These are phyloP conservation scores for Brettanomyces naardenensis DNA, from an alignment of 805 yeast species.

Conservation along the genomic window DNA sequence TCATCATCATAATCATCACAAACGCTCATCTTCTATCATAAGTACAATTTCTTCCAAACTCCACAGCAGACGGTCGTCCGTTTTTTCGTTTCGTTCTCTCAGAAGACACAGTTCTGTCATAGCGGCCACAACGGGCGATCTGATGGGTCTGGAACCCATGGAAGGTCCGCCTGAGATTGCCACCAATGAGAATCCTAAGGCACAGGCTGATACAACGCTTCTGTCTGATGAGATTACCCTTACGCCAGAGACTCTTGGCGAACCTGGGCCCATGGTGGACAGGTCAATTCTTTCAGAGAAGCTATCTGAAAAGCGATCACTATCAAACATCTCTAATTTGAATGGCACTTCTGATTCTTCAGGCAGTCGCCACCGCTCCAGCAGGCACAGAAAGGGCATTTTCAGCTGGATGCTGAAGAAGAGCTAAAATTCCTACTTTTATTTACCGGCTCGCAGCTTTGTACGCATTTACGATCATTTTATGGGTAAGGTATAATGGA, in stretches of 20 bases:
- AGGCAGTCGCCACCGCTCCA: too few relatives aligned
- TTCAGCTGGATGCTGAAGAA: constrained; percentile 8
- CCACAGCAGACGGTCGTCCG: constrained; percentile 19
- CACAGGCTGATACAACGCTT: constrained; percentile 14
- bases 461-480: too few relatives aligned
- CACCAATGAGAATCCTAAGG: background rate
- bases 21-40: constrained; percentile 19
- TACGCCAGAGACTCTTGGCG: constrained; percentile 23
- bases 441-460: too few relatives aligned
- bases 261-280: constrained; percentile 28
- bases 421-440: too few relatives aligned
- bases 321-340: constrained; percentile 1
- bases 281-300: constrained; percentile 4
- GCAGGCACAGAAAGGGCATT: constrained; percentile 4
- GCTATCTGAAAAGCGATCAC: background rate
- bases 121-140: constrained; percentile 21
- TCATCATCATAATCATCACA: constrained; percentile 11
- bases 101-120: constrained; percentile 16
- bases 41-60: constrained; percentile 20
- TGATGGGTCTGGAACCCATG: constrained; percentile 12
- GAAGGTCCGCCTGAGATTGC: constrained; percentile 3
- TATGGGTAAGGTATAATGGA: too few relatives aligned
- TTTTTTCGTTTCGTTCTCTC: constrained; percentile 11
- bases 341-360: too few relatives aligned
- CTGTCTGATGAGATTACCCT: constrained; percentile 20